Evolutionary conservation across 345 rosid species (phyloP).

Genomic region (Theobroma cacao): DNA sequence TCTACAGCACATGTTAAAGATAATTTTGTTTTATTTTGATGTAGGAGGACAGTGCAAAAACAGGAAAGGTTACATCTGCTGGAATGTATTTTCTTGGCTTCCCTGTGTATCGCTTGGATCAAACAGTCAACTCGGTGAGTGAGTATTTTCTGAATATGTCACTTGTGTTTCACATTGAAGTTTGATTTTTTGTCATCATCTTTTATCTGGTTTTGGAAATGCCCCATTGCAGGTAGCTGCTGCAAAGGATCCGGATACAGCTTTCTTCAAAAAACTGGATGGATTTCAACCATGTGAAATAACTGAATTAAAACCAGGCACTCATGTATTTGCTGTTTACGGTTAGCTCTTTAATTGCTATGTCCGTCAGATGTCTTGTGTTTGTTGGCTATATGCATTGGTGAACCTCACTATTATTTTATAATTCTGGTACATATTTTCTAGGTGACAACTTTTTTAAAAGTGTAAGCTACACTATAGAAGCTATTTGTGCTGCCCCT

Average conservation of each 20-base stretch:
- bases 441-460: constrained; percentile 96
- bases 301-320: constrained; percentile 83
- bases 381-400: constrained; percentile 6
- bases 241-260: constrained; percentile 87
- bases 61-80: constrained; percentile 83
- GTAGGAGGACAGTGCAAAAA: constrained; percentile 88
- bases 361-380: constrained; percentile 11
- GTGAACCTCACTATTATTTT: constrained; percentile 15
- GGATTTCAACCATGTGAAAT: constrained; percentile 97
- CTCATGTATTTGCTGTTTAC: constrained; percentile 89
- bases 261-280: constrained; percentile 89
- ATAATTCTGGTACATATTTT: constrained; percentile 18
- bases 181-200: constrained; percentile 19
- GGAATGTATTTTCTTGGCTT: constrained; percentile 98
- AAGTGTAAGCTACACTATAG: constrained; percentile 82
- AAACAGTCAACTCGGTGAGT: constrained; percentile 69
- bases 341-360: constrained; percentile 49
- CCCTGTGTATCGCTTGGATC: constrained; percentile 91
- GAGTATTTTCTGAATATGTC: background rate
- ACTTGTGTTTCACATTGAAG: constrained; percentile 1
- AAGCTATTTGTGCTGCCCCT: constrained; percentile 80
- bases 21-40: constrained; percentile 4
- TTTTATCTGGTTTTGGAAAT: constrained; percentile 2
- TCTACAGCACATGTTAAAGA: background rate
- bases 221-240: constrained; percentile 55